phyloP scores from a whole-genome alignment of 192 early-diverging fungal genomes.

The Funneliformis geosporum region DNA sequence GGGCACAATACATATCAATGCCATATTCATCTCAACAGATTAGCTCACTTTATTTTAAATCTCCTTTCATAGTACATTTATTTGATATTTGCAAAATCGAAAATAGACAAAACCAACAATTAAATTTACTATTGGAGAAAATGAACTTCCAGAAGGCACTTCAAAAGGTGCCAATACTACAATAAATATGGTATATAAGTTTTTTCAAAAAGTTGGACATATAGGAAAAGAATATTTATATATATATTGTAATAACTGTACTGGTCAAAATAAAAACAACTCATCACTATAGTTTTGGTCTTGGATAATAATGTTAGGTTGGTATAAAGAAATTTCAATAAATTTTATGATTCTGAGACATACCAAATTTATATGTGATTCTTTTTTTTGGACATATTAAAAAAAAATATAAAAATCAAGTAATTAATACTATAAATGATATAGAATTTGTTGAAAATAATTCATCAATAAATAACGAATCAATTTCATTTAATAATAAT shows the following conservation, averaged over 20 bases:
- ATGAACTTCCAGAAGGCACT: no score
- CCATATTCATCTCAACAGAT: conserved; percentile 4
- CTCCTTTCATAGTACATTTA: no score
- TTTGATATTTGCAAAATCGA: no score
- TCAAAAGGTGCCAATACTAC: no score
- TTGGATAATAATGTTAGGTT: not conserved
- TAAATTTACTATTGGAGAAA: no score
- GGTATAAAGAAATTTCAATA: not conserved
- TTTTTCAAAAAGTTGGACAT: not conserved
- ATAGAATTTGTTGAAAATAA: not conserved
- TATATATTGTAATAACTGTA: conserved; percentile 3
- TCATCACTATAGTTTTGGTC: not conserved
- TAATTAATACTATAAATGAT: not conserved
- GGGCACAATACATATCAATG: not conserved
- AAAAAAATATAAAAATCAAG: not conserved
- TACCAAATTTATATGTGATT: not conserved
- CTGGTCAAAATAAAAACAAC: conserved; percentile 16
- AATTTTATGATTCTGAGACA: not conserved
- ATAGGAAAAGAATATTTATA: not conserved
- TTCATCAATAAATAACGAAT: not conserved
- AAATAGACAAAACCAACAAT: no score
- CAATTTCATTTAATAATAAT: not conserved
- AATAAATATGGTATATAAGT: not conserved
- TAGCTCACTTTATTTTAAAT: no score
- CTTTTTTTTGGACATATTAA: not conserved